Conservation (phyloP, 2,329 filamentous ascomycete genomes). For the Colletotrichum sp. region DNA sequence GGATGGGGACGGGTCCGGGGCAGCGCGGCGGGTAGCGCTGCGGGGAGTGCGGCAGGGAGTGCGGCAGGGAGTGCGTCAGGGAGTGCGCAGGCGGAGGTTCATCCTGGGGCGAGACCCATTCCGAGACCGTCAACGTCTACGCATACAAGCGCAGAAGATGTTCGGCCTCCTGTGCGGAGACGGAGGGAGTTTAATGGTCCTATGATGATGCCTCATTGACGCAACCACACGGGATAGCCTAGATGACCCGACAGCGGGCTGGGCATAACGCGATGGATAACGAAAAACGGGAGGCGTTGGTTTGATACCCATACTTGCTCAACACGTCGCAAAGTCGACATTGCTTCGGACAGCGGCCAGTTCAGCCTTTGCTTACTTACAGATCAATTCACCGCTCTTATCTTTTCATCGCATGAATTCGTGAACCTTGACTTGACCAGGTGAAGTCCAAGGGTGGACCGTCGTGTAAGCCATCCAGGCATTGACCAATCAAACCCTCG, state of each 20-base stretch:
- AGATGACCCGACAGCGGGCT: neutral
- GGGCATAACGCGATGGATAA: neutral
- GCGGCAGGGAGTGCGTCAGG: neutral
- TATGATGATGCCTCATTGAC: conserved; percentile 9
- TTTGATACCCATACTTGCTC: neutral
- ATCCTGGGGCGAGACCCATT: neutral
- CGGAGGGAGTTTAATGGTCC: neutral
- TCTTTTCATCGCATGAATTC: neutral
- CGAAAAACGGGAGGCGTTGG: neutral
- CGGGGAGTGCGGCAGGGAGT: neutral
- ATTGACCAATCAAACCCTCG: conserved; percentile 11
- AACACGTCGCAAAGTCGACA: neutral
- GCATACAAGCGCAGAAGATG: neutral
- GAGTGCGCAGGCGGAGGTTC: neutral
- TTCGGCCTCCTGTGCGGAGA: neutral
- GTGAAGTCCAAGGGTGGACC: neutral
- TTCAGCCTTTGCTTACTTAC: neutral
- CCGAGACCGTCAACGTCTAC: neutral
- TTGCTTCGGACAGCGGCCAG: neutral
- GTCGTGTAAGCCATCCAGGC: neutral
- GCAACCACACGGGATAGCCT: too few relatives aligned
- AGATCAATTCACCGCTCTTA: neutral
- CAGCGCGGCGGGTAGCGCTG: neutral
- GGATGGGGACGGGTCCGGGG: neutral
- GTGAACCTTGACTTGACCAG: neutral